These are phyloP conservation scores for Onygena corvina DNA, from an alignment of 2,329 filamentous ascomycete species.

Conservation along the genomic window DNA sequence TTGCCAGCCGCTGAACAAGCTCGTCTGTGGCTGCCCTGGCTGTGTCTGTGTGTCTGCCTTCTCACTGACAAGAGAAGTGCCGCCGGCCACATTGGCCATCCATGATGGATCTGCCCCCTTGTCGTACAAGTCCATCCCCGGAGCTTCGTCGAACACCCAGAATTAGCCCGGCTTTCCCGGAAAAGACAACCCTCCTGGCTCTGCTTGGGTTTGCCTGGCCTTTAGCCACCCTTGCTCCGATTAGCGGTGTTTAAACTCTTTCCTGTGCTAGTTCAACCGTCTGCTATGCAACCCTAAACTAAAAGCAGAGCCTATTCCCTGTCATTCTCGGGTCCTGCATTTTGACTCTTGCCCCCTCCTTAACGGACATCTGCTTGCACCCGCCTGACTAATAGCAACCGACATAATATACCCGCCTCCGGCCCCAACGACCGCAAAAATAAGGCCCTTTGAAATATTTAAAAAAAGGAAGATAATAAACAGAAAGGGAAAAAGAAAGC, in stretches of 20 bases:
- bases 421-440: conserved; percentile 6
- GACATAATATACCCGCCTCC: conserved; percentile 7
- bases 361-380: conserved; percentile 1
- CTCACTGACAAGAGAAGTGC: not conserved
- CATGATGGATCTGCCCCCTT: not conserved
- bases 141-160: not conserved
- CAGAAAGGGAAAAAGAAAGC: conserved; percentile 4
- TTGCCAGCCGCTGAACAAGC: not conserved
- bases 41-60: not conserved
- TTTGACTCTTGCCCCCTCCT: conserved; percentile 5
- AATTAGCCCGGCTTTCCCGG: conserved; percentile 1
- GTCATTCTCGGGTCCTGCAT: conserved; percentile 7
- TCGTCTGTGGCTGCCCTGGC: conserved; percentile 2
- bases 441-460: not conserved
- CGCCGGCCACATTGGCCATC: not conserved
- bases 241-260: conserved; percentile 3
- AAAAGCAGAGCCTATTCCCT: conserved; percentile 3
- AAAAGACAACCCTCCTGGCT: not conserved
- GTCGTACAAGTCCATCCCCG: conserved; percentile 4
- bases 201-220: not conserved
- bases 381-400: conserved; percentile 5
- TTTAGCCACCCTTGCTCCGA: conserved; percentile 3
- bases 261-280: conserved; percentile 6
- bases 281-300: conserved; percentile 7
- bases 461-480: not conserved